Evolutionary conservation across 306 rosid species (phyloP).

Genomic region (Astragalus glycyphyllos): DNA sequence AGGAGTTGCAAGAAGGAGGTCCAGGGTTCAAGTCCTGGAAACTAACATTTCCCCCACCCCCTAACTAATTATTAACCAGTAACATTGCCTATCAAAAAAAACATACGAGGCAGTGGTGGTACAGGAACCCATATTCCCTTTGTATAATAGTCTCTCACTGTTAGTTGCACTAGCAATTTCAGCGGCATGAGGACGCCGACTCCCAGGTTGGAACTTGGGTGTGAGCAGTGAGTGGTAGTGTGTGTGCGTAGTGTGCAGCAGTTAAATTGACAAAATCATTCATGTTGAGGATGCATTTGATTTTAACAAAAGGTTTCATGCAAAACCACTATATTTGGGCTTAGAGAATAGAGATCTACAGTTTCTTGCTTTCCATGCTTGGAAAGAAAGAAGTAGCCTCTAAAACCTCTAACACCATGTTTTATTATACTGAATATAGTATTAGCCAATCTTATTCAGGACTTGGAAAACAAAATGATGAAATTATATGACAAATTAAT

Average conservation of each 20-base stretch:
- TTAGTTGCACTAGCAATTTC: no score
- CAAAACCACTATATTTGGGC: not conserved
- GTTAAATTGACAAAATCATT: not conserved
- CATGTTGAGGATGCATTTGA: not conserved
- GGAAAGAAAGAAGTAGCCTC: conserved; percentile 3
- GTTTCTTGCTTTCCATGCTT: not conserved
- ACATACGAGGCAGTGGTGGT: no score
- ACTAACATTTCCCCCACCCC: no score
- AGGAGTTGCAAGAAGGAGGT: no score
- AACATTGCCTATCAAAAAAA: no score
- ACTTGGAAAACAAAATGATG: not conserved
- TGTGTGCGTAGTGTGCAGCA: not conserved
- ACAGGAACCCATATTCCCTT: no score
- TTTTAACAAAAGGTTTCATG: not conserved
- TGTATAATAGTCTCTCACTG: no score
- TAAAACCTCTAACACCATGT: not conserved
- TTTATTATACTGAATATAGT: conserved; percentile 24
- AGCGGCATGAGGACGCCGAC: no score
- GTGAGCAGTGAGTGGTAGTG: no score
- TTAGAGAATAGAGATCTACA: not conserved
- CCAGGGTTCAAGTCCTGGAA: no score
- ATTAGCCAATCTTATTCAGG: conserved; percentile 1
- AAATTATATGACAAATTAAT: conserved; percentile 22
- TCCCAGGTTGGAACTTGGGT: no score
- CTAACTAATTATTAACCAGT: no score